Conservation (phyloP, 768 basidiomycete species). For the Pleurotus platypus region DNA sequence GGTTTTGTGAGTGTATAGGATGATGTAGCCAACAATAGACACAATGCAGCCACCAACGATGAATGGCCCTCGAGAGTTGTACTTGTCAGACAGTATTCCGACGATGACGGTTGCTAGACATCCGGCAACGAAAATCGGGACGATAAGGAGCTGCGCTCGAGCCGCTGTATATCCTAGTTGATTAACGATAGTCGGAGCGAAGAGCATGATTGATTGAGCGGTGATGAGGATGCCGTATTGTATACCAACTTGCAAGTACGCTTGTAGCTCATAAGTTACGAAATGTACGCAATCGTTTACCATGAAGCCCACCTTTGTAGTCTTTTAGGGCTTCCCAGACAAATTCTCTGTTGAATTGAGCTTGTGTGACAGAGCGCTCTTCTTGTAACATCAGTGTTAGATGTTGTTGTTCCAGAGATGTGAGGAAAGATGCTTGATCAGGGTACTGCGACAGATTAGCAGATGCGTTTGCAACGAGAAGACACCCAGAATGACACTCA, state of each 20-base stretch:
- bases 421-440: constrained; percentile 39
- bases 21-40: constrained; percentile 37
- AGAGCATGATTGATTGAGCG: constrained; percentile 16
- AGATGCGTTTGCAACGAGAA: not conserved
- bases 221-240: constrained; percentile 6
- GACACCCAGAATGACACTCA: constrained; percentile 11
- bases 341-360: constrained; percentile 27
- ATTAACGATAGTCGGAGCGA: constrained; percentile 28
- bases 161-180: constrained; percentile 41
- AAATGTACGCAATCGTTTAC: too few species aligned
- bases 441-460: constrained; percentile 27
- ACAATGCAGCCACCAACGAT: constrained; percentile 33
- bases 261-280: not conserved
- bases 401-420: constrained; percentile 25
- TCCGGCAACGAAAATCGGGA: constrained; percentile 29
- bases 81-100: constrained; percentile 29
- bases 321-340: constrained; percentile 28
- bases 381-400: constrained; percentile 21
- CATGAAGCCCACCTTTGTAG: not conserved
- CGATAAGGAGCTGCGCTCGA: constrained; percentile 29
- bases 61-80: constrained; percentile 35
- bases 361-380: constrained; percentile 23
- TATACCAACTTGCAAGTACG: constrained; percentile 4
- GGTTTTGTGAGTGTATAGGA: constrained; percentile 28
- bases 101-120: constrained; percentile 22